Evolutionary conservation across 2,329 filamentous ascomycete genomes (phyloP).

Genomic region (Ophiocordyceps unilateralis): DNA sequence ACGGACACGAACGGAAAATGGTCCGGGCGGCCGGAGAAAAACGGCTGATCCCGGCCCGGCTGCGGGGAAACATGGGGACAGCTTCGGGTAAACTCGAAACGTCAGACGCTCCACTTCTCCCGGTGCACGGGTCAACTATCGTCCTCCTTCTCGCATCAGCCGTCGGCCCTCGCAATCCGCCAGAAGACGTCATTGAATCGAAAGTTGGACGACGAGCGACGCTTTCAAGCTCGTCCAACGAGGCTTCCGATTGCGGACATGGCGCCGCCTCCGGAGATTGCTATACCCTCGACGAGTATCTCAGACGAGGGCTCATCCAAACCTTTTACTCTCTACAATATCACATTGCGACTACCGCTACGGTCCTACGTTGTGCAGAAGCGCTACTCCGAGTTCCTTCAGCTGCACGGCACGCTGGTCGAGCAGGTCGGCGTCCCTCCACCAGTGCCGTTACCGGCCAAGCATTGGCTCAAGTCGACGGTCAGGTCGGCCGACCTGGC

Average conservation of each 20-base stretch:
- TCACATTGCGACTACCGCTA: slow-evolving; percentile 59
- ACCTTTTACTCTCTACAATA: slow-evolving; percentile 62
- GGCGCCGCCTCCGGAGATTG: slow-evolving; percentile 49
- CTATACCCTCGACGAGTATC: slow-evolving; percentile 47
- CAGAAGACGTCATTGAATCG: background rate
- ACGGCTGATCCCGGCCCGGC: background rate
- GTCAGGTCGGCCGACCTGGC: slow-evolving; percentile 52
- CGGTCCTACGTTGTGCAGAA: slow-evolving; percentile 62
- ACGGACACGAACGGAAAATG: too few relatives aligned
- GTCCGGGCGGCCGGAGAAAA: too few relatives aligned
- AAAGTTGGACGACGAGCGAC: background rate
- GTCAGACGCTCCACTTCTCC: background rate
- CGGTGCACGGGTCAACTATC: background rate
- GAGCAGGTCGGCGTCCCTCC: slow-evolving; percentile 44
- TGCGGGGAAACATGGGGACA: background rate
- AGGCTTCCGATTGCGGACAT: slow-evolving; percentile 25
- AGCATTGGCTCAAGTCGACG: slow-evolving; percentile 64
- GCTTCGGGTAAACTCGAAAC: background rate
- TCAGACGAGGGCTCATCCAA: slow-evolving; percentile 36
- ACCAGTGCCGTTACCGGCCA: slow-evolving; percentile 49
- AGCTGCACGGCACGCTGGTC: slow-evolving; percentile 46
- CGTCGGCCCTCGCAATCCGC: too few relatives aligned
- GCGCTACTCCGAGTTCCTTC: slow-evolving; percentile 64
- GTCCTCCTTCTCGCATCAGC: background rate
- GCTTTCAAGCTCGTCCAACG: too few relatives aligned